A percentile compares a stretch with the other conserved stretches of the same genome.
phyloP scores from a whole-genome alignment of 1,284 basidiomycete genomes.

The Cutaneotrichosporon sp. region DNA sequence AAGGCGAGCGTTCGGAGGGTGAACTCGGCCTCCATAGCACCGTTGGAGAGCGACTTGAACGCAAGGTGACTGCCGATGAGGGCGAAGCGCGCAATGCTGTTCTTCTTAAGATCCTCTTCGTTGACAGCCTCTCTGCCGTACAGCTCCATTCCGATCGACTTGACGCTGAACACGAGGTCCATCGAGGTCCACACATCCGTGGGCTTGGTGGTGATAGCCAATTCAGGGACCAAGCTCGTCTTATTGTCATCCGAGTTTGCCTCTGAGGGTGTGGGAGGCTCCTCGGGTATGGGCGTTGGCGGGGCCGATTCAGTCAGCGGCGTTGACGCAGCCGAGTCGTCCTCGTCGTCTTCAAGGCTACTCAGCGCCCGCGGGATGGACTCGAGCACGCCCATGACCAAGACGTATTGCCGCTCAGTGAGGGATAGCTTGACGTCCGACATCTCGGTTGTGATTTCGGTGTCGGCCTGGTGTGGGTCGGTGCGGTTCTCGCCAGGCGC shows the following conservation, averaged over 20 bases:
- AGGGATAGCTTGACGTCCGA: slow-evolving; percentile 88
- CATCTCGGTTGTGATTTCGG: slow-evolving; percentile 63
- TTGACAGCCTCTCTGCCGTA: slow-evolving; percentile 71
- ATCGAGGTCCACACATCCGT: slow-evolving; percentile 63
- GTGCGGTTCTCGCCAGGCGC: slow-evolving; percentile 48
- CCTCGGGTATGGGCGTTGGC: slow-evolving; percentile 14
- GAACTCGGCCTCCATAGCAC: slow-evolving; percentile 82
- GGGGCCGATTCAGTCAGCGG: slow-evolving; percentile 25
- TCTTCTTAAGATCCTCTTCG: slow-evolving; percentile 66
- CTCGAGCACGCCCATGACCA: slow-evolving; percentile 70
- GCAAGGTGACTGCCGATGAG: slow-evolving; percentile 78
- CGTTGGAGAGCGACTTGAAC: slow-evolving; percentile 80
- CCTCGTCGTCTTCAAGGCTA: slow-evolving; percentile 46
- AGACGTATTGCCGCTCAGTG: slow-evolving; percentile 85
- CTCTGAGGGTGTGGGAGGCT: slow-evolving; percentile 9
- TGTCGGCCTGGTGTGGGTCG: slow-evolving; percentile 65
- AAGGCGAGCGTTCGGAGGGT: slow-evolving; percentile 88
- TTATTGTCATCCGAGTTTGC: neutral
- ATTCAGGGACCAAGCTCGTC: slow-evolving; percentile 59
- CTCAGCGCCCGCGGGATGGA: slow-evolving; percentile 71
- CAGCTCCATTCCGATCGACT: slow-evolving; percentile 84
- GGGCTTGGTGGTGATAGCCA: slow-evolving; percentile 45
- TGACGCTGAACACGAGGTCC: slow-evolving; percentile 75
- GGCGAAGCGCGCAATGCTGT: slow-evolving; percentile 84
- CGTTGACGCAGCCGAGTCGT: slow-evolving; percentile 28